Evolutionary conservation across 257 asterid species (phyloP).

Genomic region (Solanum peruvianum): DNA sequence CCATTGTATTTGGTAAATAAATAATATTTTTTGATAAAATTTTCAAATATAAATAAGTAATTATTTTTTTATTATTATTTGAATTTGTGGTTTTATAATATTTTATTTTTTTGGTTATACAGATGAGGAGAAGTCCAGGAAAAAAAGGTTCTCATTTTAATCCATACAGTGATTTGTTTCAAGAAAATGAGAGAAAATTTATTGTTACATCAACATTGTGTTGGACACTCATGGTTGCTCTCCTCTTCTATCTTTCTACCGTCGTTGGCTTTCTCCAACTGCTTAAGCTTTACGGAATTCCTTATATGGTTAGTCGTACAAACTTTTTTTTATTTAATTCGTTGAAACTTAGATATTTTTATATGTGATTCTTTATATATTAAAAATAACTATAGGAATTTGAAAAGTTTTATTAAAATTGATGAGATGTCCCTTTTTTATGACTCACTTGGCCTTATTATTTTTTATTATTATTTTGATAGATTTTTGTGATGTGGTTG

Average conservation of each 20-base stretch:
- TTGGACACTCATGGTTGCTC: conserved; percentile 54
- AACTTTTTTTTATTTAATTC: no score
- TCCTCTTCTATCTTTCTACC: conserved; percentile 26
- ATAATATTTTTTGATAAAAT: background rate
- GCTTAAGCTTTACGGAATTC: conserved; percentile 58
- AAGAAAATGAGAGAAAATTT: conserved; percentile 39
- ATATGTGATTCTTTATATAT: background rate
- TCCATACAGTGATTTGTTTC: conserved; percentile 63
- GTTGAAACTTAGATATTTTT: no score
- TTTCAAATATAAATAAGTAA: background rate
- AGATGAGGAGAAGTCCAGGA: conserved; percentile 86
- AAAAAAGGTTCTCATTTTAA: conserved; percentile 88
- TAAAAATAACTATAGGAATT: background rate
- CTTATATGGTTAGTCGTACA: conserved; percentile 44
- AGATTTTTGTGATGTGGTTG: conserved; percentile 80
- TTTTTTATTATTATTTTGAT: no score
- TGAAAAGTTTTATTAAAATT: no score
- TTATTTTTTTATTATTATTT: background rate
- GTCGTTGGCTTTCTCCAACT: conserved; percentile 34
- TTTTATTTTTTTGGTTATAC: background rate
- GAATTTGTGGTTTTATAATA: background rate
- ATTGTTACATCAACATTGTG: conserved; percentile 59
- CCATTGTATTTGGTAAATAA: conserved; percentile 29
- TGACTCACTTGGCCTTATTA: no score
- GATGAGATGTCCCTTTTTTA: no score